Percentiles rank a stretch among this genome's conserved stretches.
Evolutionary conservation across 2,329 filamentous ascomycete genomes (phyloP).

Genomic region (Camillea tinctor): DNA sequence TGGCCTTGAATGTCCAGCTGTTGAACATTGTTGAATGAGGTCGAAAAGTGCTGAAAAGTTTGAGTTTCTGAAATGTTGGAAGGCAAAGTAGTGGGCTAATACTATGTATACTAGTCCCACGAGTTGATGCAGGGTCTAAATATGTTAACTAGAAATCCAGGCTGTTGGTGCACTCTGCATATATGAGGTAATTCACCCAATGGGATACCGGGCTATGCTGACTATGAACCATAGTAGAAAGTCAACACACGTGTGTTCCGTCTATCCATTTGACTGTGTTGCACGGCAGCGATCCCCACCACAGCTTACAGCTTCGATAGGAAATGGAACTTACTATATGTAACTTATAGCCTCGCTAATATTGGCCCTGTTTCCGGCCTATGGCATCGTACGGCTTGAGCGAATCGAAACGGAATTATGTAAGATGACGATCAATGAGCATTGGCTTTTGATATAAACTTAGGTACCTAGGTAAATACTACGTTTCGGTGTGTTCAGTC

Average conservation of each 20-base stretch:
- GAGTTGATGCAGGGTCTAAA: neutral
- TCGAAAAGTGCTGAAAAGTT: too few relatives aligned
- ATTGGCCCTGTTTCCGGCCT: neutral
- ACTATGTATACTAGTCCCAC: too few relatives aligned
- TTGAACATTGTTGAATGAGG: neutral
- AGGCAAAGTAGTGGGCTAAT: too few relatives aligned
- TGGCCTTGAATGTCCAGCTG: neutral
- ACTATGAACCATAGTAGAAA: neutral
- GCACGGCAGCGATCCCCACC: neutral
- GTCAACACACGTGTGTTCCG: too few relatives aligned
- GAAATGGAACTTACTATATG: neutral
- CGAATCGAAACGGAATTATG: too few relatives aligned
- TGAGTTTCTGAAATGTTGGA: too few relatives aligned
- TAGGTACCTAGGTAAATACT: too few relatives aligned
- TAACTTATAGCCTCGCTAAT: neutral
- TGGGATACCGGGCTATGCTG: neutral
- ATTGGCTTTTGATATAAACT: too few relatives aligned
- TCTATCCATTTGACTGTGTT: neutral
- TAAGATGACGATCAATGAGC: too few relatives aligned
- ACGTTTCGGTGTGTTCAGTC: too few relatives aligned
- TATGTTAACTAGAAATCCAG: neutral
- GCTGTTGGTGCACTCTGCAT: neutral
- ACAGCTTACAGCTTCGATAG: neutral
- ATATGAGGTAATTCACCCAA: neutral
- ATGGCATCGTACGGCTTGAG: neutral